These are phyloP conservation scores for Phytophthora melonis DNA, from an alignment of 352 stramenopile genomes.

Conservation along the genomic window DNA sequence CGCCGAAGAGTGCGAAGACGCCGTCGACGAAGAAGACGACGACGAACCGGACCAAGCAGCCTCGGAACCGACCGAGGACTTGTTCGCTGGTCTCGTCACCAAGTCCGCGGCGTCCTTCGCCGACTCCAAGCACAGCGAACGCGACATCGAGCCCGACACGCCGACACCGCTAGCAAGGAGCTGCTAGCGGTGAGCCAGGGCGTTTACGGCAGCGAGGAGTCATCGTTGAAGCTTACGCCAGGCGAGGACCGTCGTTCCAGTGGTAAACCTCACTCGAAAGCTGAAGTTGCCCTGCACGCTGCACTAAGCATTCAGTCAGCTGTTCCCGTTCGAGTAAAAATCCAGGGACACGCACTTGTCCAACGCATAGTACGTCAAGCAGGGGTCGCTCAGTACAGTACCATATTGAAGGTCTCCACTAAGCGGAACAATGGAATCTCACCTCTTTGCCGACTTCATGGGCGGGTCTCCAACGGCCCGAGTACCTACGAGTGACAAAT, in stretches of 20 bases:
- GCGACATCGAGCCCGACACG: neutral
- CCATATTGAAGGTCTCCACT: slow-evolving; percentile 4
- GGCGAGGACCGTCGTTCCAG: neutral
- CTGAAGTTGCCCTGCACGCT: slow-evolving; percentile 11
- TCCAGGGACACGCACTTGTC: slow-evolving; percentile 27
- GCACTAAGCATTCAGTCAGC: slow-evolving; percentile 9
- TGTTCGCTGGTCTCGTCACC: slow-evolving; percentile 51
- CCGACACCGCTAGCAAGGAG: slow-evolving; percentile 9
- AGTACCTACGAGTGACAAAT: slow-evolving; percentile 20
- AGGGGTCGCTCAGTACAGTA: slow-evolving; percentile 7
- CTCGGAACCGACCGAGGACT: slow-evolving; percentile 28
- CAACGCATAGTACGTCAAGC: slow-evolving; percentile 10
- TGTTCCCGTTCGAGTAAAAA: slow-evolving; percentile 24
- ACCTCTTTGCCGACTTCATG: slow-evolving; percentile 35
- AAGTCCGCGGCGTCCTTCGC: slow-evolving; percentile 18
- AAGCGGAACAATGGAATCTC: neutral
- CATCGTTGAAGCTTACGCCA: neutral
- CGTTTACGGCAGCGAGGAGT: slow-evolving; percentile 4
- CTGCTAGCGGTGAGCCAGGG: slow-evolving; percentile 23
- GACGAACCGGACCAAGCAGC: slow-evolving; percentile 23
- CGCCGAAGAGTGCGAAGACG: slow-evolving; percentile 4
- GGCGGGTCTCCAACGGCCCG: slow-evolving; percentile 19
- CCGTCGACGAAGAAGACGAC: slow-evolving; percentile 32
- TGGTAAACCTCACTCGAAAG: slow-evolving; percentile 12
- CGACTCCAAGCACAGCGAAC: slow-evolving; percentile 21